Evolutionary conservation across 441 rosid genomes (phyloP), one percentile per base, ranked within the genome.

Genomic region (Macaranga tanarius): DNA sequence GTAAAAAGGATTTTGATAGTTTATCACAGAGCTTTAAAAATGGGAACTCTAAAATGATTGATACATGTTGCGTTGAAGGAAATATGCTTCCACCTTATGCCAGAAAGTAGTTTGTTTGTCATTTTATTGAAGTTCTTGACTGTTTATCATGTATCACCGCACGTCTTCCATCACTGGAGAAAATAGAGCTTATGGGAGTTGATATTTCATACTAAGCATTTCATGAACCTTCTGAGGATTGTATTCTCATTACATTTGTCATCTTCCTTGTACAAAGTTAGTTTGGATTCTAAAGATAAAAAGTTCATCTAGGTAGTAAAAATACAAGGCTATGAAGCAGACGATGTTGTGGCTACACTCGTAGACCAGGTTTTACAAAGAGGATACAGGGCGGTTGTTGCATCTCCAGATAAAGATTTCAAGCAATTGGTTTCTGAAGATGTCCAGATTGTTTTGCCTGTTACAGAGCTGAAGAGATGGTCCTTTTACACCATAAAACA

Each of bases 341-440:
- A 92, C 75, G 97, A 94, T 78, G 94, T 94, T 23, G 88, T 94
- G 55, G 99, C 96, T 55, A 92, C 97, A 9, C 85, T 94, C 10
- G 83, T 77, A 20, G 87, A 71, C 65, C 97, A 92, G 82, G 97
- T 84, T 69, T 73, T 90, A 57, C 81, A 77, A 76, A 86, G 82
- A 81, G 92, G 97, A 58, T 79, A 85, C 70, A 79, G 73, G 0
- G 95, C 80, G 22, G 96, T 90, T 75, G 77, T 92, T 82, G 97
- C 97, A 70, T 94, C 99, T 62, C 99, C 97, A 1, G 99, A 94
- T 77, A 94, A 94, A 86, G 97, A 92, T 83, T 94, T 94, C 75
- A 94, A 92, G 90, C 99, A 94, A 84, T 76, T 94, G 82, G 84
- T 94, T 61, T 92, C 95, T 75, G 95, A 88, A 65, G 86, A 94